These are phyloP conservation scores for Delonix regia DNA, from an alignment of 306 rosid species.

Conservation along the genomic window DNA sequence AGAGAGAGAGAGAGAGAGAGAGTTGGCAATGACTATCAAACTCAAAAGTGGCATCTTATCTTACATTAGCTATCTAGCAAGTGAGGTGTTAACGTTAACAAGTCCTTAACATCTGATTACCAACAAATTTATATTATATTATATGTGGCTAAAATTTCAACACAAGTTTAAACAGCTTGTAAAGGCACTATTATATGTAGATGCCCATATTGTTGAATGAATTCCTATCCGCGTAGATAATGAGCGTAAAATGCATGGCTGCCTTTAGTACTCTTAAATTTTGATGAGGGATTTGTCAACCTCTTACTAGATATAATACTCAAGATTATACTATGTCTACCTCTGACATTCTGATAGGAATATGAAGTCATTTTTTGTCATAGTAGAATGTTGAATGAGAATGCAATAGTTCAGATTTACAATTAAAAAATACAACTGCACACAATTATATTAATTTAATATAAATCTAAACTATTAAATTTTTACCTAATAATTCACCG, in stretches of 20 bases:
- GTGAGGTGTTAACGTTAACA: constrained; percentile 3
- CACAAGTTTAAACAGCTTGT: background rate
- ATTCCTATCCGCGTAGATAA: background rate
- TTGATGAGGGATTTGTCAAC: background rate
- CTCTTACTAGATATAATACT: background rate
- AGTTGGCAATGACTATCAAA: constrained; percentile 45
- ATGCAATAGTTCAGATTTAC: too few relatives aligned
- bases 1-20: too few relatives aligned
- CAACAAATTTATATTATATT: background rate
- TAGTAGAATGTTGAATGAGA: too few relatives aligned
- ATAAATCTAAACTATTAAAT: too few relatives aligned
- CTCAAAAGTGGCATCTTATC: constrained; percentile 25
- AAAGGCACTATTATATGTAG: background rate
- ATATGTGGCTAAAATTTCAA: background rate
- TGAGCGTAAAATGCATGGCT: background rate
- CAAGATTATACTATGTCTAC: too few relatives aligned
- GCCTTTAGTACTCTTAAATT: background rate
- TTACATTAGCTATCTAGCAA: constrained; percentile 14
- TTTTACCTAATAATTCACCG: too few relatives aligned
- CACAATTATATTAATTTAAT: too few relatives aligned
- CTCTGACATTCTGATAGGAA: too few relatives aligned
- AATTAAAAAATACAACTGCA: too few relatives aligned
- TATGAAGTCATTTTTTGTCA: too few relatives aligned
- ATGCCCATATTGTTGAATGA: background rate
- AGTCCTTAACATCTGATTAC: background rate